Percentiles rank a stretch among this genome's conserved stretches.
Evolutionary conservation across 169 alveolate species (phyloP).

Genomic region (Cryptosporidium baileyi): DNA sequence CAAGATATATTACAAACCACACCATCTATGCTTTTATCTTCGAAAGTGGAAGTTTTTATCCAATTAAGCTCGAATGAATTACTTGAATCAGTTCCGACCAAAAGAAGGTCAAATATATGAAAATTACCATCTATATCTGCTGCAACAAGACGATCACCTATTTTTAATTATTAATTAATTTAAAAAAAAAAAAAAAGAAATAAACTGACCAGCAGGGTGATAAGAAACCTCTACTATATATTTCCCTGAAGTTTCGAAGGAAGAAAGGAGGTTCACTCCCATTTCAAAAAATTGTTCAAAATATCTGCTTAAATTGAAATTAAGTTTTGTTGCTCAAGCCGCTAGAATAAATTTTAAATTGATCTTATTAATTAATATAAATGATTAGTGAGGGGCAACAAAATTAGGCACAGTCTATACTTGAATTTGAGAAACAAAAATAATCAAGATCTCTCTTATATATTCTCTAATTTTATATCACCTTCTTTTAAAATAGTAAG

Average conservation of each 20-base stretch:
- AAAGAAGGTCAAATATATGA: slow-evolving; percentile 42
- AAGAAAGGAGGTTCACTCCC: neutral
- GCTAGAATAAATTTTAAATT: too few relatives aligned
- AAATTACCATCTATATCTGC: slow-evolving; percentile 26
- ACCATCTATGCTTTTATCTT: neutral
- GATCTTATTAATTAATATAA: neutral
- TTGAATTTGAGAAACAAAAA: too few relatives aligned
- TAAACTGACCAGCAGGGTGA: slow-evolving; percentile 41
- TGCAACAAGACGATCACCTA: slow-evolving; percentile 46
- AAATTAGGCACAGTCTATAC: too few relatives aligned
- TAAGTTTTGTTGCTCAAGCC: too few relatives aligned
- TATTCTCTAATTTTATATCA: neutral
- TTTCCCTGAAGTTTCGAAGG: neutral
- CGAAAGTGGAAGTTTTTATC: slow-evolving; percentile 20
- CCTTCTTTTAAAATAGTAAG: neutral
- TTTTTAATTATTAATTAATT: neutral
- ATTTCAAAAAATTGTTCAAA: neutral
- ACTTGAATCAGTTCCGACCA: neutral
- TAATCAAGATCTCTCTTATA: too few relatives aligned
- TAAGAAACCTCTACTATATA: slow-evolving; percentile 31
- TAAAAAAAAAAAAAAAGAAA: neutral
- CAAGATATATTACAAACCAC: slow-evolving; percentile 36
- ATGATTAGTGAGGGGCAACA: neutral
- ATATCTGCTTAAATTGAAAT: too few relatives aligned
- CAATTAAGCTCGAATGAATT: neutral